phyloP scores from a whole-genome alignment of 208 protist genomes.

The Perkinsela sp. region DNA sequence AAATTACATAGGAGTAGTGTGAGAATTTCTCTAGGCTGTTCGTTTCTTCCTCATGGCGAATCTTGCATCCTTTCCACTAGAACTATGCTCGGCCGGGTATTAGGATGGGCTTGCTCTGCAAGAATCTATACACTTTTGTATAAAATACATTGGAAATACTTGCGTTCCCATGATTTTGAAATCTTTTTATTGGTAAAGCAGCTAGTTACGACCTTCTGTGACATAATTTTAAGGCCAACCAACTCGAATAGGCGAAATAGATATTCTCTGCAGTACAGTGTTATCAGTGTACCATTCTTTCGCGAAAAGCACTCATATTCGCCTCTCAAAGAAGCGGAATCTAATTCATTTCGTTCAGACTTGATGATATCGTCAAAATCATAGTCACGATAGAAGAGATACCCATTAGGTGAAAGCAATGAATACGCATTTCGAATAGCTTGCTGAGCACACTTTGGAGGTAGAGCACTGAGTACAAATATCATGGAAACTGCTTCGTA shows the following conservation, averaged over 20 bases:
- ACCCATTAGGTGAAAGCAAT: not conserved
- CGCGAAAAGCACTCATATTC: not conserved
- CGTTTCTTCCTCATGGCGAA: too few relatives aligned
- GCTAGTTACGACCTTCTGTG: not conserved
- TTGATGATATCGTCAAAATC: not conserved
- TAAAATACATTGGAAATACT: not conserved
- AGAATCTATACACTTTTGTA: not conserved
- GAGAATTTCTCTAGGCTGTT: too few relatives aligned
- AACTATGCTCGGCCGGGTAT: too few relatives aligned
- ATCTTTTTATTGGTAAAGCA: not conserved
- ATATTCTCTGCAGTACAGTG: not conserved
- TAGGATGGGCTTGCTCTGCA: too few relatives aligned
- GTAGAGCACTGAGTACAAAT: not conserved
- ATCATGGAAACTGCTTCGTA: not conserved
- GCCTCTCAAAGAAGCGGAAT: not conserved
- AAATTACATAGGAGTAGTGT: too few relatives aligned
- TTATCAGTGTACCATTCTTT: not conserved
- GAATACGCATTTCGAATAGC: not conserved
- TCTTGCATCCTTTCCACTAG: too few relatives aligned
- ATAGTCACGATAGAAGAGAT: not conserved
- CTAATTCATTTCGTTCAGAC: not conserved
- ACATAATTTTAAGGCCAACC: not conserved
- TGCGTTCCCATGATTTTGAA: not conserved
- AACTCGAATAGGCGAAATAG: not conserved
- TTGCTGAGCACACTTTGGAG: not conserved